Evolutionary conservation across 1,139 yeast species (phyloP), one percentile per base, ranked within the genome.

Genomic region (Lodderomyces jiufengensis): DNA sequence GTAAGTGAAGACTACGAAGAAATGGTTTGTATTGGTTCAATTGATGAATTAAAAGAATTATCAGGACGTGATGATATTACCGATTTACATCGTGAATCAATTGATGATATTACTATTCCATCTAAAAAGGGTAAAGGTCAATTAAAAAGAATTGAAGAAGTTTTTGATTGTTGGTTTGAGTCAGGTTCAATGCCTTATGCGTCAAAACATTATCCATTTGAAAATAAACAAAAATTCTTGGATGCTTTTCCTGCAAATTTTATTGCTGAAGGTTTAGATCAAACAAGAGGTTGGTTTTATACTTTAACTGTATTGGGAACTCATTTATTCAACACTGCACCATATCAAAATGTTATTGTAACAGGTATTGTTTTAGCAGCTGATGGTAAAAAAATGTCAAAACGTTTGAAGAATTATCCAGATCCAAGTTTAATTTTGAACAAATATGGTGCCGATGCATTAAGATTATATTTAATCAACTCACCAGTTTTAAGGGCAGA

Each of bases 211-310:
- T 94, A 90, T 58, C 99, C 99, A 50, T 92, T 92, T 61, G 97
- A 90, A 66, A 77, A 78, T 56, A 66, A 78, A 55, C 87, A 84
- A 13, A 62, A 63, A 39, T 90, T 92, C 66, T 95, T 70, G 37
- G 60, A 75, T 41, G 76, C 85, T 35, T 92, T 84, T 80, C 98
- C 98, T 37, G 99, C 96, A 27, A 92, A 94, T 63, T 92, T 92
- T 64, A 94, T 92, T 52, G 84, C 97, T 43, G 99, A 92, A 72
- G 99, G 99, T 67, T 78, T 92, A 52, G 99, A 92, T 69, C 99
- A 92, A 72, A 92, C 99, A 37, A 86, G 99, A 78, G 99, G 99
- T 59, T 92, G 99, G 99, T 94, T 94, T 69, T 94, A 94, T 66
- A 92, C 98, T 34, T 74, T 94, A 59, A 83, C 95, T 29, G 97